phyloP scores from a whole-genome alignment of 2,329 filamentous ascomycete genomes.

The Eutypella sp. region DNA sequence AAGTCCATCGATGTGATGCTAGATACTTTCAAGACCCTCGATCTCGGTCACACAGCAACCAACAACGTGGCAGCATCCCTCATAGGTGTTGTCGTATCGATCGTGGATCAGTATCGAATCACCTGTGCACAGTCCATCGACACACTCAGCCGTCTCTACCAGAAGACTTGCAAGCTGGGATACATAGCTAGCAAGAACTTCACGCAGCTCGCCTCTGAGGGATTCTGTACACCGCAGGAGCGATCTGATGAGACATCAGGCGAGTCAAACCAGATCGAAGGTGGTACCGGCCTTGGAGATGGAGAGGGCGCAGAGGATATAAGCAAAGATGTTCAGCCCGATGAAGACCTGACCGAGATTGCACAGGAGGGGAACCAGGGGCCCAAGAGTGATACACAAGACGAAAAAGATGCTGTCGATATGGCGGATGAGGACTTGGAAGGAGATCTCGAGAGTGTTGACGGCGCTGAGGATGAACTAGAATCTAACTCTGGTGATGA shows the following conservation, averaged over 20 bases:
- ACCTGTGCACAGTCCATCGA: slow-evolving; percentile 55
- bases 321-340: slow-evolving; percentile 90
- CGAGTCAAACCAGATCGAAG: slow-evolving; percentile 75
- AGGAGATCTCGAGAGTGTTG: slow-evolving; percentile 67
- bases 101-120: slow-evolving; percentile 67
- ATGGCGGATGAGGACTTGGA: slow-evolving; percentile 91
- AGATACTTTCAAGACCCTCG: slow-evolving; percentile 24
- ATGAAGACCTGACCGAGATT: slow-evolving; percentile 88
- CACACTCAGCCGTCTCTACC: slow-evolving; percentile 60
- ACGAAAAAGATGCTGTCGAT: slow-evolving; percentile 81
- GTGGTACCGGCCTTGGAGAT: slow-evolving; percentile 88
- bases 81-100: slow-evolving; percentile 59
- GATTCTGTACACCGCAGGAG: slow-evolving; percentile 88
- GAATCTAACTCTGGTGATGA: slow-evolving; percentile 59
- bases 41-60: slow-evolving; percentile 34
- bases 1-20: slow-evolving; percentile 27
- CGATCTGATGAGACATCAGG: slow-evolving; percentile 66
- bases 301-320: slow-evolving; percentile 96
- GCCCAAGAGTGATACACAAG: slow-evolving; percentile 63
- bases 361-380: slow-evolving; percentile 75
- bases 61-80: slow-evolving; percentile 50
- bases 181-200: slow-evolving; percentile 74
- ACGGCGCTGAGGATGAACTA: slow-evolving; percentile 57
- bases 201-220: slow-evolving; percentile 71
- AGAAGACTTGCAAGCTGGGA: slow-evolving; percentile 66